Evolutionary conservation across 352 stramenopile genomes (phyloP).

Genomic region (Phytophthora tentaculata): DNA sequence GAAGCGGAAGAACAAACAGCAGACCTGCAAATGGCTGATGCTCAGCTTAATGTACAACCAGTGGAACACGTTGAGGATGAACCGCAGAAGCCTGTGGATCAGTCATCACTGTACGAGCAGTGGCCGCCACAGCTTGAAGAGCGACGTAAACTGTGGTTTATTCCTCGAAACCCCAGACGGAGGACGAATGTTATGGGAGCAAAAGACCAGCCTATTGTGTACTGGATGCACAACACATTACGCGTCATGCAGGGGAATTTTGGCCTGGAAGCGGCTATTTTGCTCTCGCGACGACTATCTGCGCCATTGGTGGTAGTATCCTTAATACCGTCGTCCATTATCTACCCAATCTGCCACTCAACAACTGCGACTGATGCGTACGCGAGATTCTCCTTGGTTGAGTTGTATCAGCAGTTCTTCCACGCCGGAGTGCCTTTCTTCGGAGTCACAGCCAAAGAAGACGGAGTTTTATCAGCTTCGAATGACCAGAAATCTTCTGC

Average conservation of each 20-base stretch:
- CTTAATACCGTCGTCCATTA: conserved; percentile 51
- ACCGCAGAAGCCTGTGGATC: conserved; percentile 7
- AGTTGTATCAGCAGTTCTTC: conserved; percentile 55
- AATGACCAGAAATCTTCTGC: conserved; percentile 2
- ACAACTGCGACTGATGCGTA: conserved; percentile 63
- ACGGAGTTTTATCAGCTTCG: neutral
- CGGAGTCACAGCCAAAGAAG: conserved; percentile 44
- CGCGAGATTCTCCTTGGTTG: conserved; percentile 53
- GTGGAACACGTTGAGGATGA: conserved; percentile 10
- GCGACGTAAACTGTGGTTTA: conserved; percentile 52
- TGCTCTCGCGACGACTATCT: conserved; percentile 49
- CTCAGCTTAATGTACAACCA: neutral
- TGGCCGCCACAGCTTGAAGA: conserved; percentile 61
- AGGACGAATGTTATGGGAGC: conserved; percentile 8
- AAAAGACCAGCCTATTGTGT: conserved; percentile 49
- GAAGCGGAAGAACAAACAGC: neutral
- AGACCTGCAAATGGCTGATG: neutral
- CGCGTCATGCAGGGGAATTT: conserved; percentile 73
- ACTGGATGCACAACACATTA: conserved; percentile 73
- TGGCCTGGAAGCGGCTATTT: conserved; percentile 54
- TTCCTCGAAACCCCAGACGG: conserved; percentile 18
- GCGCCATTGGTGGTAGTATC: conserved; percentile 55
- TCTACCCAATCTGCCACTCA: conserved; percentile 65
- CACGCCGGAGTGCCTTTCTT: conserved; percentile 51
- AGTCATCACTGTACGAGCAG: conserved; percentile 36